Conservation (phyloP, 176 grass and related monocot species). For the Oryza nivara region DNA sequence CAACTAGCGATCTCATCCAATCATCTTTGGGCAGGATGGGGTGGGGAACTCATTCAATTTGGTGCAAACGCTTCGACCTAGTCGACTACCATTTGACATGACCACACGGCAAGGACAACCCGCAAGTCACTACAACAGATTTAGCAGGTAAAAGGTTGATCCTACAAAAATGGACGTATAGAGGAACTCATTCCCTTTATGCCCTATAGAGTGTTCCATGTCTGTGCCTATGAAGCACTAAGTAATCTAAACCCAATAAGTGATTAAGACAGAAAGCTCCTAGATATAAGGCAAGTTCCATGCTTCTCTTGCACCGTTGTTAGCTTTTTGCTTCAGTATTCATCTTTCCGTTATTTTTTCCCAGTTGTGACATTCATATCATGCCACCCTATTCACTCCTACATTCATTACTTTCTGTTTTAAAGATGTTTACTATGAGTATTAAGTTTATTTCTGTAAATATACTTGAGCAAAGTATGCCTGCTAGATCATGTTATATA, state of each 20-base stretch:
- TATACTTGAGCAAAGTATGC: conserved; percentile 12
- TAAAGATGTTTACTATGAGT: conserved; percentile 27
- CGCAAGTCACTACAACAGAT: neutral
- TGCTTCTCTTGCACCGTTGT: neutral
- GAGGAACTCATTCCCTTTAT: neutral
- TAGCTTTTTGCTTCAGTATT: conserved; percentile 14
- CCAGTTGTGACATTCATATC: neutral
- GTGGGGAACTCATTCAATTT: neutral
- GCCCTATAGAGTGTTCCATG: conserved; percentile 20
- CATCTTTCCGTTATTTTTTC: conserved; percentile 13
- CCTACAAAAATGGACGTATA: neutral
- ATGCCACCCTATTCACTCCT: neutral
- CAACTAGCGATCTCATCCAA: neutral
- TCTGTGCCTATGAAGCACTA: neutral
- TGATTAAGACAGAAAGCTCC: conserved; percentile 7
- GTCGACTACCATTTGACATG: neutral
- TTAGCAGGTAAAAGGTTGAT: neutral
- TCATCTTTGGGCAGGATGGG: neutral
- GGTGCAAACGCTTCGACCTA: neutral
- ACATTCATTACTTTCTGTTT: conserved; percentile 23
- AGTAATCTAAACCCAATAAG: conserved; percentile 18
- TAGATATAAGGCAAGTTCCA: conserved; percentile 13
- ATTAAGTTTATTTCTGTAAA: conserved; percentile 28
- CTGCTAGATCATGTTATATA: neutral
- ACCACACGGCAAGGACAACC: neutral